These are phyloP conservation scores for Suhomyces tanzawaensis DNA, from an alignment of 805 yeast genomes.

Conservation along the genomic window DNA sequence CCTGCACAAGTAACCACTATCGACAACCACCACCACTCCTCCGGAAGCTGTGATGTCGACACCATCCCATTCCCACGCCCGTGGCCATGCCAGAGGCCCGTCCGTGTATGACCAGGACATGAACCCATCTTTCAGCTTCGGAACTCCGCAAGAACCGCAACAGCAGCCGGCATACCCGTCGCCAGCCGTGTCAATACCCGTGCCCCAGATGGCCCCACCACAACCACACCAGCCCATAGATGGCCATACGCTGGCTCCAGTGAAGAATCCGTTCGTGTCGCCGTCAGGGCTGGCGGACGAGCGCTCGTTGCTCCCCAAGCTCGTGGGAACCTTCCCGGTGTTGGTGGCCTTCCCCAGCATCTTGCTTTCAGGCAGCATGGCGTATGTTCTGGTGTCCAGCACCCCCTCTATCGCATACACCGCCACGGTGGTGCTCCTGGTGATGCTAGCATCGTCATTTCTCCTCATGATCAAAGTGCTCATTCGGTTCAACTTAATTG, in stretches of 20 bases:
- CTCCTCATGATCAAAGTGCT: slow-evolving; percentile 17
- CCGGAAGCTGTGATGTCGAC: neutral
- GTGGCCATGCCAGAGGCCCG: slow-evolving; percentile 4
- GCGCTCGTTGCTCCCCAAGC: slow-evolving; percentile 1
- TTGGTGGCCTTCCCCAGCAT: slow-evolving; percentile 32
- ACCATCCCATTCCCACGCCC: neutral
- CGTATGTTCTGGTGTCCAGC: slow-evolving; percentile 10
- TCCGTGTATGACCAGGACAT: neutral
- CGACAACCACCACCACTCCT: neutral
- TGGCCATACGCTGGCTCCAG: neutral
- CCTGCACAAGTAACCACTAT: slow-evolving; percentile 1
- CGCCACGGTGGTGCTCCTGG: slow-evolving; percentile 14
- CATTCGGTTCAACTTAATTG: slow-evolving; percentile 12
- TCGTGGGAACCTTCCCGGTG: slow-evolving; percentile 31
- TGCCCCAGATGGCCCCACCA: too few species aligned
- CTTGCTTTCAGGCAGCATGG: slow-evolving; percentile 23
- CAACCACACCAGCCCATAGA: too few species aligned
- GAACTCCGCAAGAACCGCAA: neutral
- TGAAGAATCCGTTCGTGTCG: neutral
- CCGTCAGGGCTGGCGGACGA: neutral
- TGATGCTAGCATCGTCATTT: slow-evolving; percentile 21
- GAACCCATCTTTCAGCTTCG: slow-evolving; percentile 3
- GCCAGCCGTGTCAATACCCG: too few species aligned
- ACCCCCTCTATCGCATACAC: neutral
- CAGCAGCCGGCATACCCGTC: too few species aligned